Evolutionary conservation across 2,329 filamentous ascomycete species (phyloP).

Genomic region (Ophiostoma sp.): DNA sequence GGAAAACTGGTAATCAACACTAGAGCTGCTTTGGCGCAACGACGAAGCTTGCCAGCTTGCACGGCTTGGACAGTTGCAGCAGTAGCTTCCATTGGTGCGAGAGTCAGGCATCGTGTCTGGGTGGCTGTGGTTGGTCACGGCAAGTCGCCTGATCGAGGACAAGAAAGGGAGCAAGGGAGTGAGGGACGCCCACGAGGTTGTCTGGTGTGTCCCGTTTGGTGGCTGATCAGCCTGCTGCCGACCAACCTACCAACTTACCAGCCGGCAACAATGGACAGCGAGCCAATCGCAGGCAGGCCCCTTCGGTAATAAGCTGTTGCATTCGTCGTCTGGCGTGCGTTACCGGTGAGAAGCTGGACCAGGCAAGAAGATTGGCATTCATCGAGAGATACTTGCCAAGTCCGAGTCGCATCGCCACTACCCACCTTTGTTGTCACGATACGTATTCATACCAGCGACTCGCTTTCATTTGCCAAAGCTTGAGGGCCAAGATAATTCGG

Average conservation of each 20-base stretch:
- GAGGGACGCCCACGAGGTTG: too few species aligned
- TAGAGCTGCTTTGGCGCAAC: background rate
- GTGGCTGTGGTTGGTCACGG: background rate
- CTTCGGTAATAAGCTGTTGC: conserved; percentile 3
- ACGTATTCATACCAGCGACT: too few species aligned
- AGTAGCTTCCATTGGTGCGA: background rate
- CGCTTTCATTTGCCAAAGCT: too few species aligned
- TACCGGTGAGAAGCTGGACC: conserved; percentile 6
- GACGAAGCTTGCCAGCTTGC: too few species aligned
- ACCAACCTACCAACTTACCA: background rate
- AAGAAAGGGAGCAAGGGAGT: background rate
- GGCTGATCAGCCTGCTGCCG: too few species aligned
- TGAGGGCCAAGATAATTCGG: background rate
- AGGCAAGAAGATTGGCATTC: background rate
- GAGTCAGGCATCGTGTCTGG: background rate
- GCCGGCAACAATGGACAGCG: background rate
- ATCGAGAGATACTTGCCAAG: background rate
- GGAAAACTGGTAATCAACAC: background rate
- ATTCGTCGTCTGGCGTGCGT: background rate
- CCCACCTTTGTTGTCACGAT: too few species aligned
- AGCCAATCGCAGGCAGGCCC: background rate
- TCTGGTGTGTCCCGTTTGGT: too few species aligned
- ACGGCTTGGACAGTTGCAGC: too few species aligned
- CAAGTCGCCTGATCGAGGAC: background rate
- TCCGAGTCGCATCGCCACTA: too few species aligned